phyloP scores from a whole-genome alignment of 805 yeast species.

The Yarrowia sp. region DNA sequence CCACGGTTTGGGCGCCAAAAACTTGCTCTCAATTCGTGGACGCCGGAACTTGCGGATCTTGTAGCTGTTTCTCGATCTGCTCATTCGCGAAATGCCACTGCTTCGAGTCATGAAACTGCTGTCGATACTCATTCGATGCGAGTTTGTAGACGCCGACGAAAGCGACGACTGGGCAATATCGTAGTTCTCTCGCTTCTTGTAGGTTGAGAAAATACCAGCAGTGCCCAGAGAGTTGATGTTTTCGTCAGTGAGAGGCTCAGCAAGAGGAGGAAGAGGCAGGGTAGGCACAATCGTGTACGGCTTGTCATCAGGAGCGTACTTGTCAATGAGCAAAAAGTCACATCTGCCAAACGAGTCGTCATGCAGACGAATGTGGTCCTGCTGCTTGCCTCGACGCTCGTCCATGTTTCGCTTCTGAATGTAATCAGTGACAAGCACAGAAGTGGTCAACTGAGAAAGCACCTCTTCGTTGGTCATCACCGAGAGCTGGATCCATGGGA shows the following conservation, averaged over 20 bases:
- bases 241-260: conserved; percentile 33
- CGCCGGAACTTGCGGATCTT: conserved; percentile 25
- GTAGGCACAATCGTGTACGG: conserved; percentile 58
- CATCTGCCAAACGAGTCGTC: conserved; percentile 86
- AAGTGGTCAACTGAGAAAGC: conserved; percentile 59
- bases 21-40: conserved; percentile 9
- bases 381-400: conserved; percentile 61
- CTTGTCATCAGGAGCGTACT: conserved; percentile 59
- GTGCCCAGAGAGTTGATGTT: conserved; percentile 32
- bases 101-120: conserved; percentile 24
- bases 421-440: conserved; percentile 67
- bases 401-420: conserved; percentile 58
- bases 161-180: conserved; percentile 31
- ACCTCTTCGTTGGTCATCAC: conserved; percentile 42
- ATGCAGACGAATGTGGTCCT: conserved; percentile 66
- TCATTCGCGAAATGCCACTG: conserved; percentile 19
- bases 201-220: conserved; percentile 17
- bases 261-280: conserved; percentile 66
- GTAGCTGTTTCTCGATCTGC: conserved; percentile 4
- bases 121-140: conserved; percentile 25
- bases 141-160: conserved; percentile 27
- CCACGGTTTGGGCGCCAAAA: conserved; percentile 34
- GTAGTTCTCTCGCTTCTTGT: conserved; percentile 28
- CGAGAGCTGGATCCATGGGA: conserved; percentile 57
- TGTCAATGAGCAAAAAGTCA: conserved; percentile 69